Evolutionary conservation across 1,284 basidiomycete species (phyloP), one percentile per base, ranked within the genome.

Genomic region (Puccinia coronata): DNA sequence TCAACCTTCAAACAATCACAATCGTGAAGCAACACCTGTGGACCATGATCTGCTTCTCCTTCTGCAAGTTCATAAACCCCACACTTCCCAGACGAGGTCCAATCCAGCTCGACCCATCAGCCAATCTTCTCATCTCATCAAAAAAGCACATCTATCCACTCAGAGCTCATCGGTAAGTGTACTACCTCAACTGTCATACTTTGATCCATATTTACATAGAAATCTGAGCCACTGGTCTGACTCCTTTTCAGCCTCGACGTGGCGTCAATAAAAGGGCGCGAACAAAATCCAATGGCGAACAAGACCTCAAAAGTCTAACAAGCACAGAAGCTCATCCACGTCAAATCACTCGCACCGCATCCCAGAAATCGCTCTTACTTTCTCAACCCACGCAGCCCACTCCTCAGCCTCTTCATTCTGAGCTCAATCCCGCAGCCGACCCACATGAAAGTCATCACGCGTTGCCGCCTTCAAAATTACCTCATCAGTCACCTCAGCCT

Each of bases 161-260:
- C 47, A 53, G 28, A 23, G 47, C 36, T 53, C 47, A 71, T 71
- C 69, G 39, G 51, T 71, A 53, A 71, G 69, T 51, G 25, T 39
- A 25, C 6, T n/a, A n/a, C n/a, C n/a, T n/a, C n/a, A n/a, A n/a
- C n/a, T 23, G 8, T 65, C 36, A 31, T 16, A 11, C 34, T 39
- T 31, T 63, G 34, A 63, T 23, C 14, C 9, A 28, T 20, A 28
- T 31, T 4, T 57, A 28, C 28, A 28, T 28, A 57, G 55, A 16
- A 4, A 36, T 34, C 31, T 61, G 8, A 61, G 6, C 28, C 23
- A 16, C 36, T 65, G 39, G 2, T 67, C 63, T 67, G 63, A 2
- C 36, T 11, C 25, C 47, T 25, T 67, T 67, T 43, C 39, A 67
- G 63, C 63, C 63, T 67, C 63, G 41, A n/a, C 63, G 63, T 23